Conservation (phyloP, 805 yeast species). For the Saccharomycopsis babjevae region DNA sequence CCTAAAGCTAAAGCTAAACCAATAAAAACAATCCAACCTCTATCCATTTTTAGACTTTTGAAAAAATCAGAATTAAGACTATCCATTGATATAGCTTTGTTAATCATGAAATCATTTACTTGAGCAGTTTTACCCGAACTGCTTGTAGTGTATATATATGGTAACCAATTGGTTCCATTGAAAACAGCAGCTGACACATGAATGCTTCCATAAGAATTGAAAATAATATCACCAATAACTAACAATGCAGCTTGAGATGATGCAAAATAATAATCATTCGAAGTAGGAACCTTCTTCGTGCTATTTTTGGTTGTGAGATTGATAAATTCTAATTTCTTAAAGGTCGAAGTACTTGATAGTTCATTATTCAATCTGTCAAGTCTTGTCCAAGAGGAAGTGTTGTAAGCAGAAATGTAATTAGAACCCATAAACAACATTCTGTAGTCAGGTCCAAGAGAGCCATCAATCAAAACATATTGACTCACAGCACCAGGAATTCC, state of each 20-base stretch:
- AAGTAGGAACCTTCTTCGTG: neutral
- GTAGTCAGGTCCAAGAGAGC: slow-evolving; percentile 13
- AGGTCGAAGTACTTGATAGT: slow-evolving; percentile 7
- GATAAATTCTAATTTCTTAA: slow-evolving; percentile 21
- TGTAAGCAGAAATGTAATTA: slow-evolving; percentile 27
- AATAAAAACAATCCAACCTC: slow-evolving; percentile 61
- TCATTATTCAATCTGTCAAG: slow-evolving; percentile 11
- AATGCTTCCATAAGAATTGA: slow-evolving; percentile 43
- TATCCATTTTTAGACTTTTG: slow-evolving; percentile 23
- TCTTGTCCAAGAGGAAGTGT: slow-evolving; percentile 13
- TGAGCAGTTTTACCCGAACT: slow-evolving; percentile 22
- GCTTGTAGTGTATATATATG: slow-evolving; percentile 40
- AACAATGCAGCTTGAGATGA: slow-evolving; percentile 35
- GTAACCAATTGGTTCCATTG: slow-evolving; percentile 61
- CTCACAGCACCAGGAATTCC: slow-evolving; percentile 29
- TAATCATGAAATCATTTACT: slow-evolving; percentile 27
- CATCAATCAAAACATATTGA: slow-evolving; percentile 39
- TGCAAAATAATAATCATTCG: slow-evolving; percentile 28
- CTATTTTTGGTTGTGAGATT: slow-evolving; percentile 24
- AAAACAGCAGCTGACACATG: slow-evolving; percentile 43
- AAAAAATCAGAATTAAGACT: slow-evolving; percentile 15
- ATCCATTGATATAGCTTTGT: slow-evolving; percentile 28
- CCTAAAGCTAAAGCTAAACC: slow-evolving; percentile 60
- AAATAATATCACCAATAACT: slow-evolving; percentile 45
- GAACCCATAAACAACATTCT: slow-evolving; percentile 31